These are phyloP conservation scores for Rheum nobile DNA, from an alignment of 148 eudicot species.

Conservation along the genomic window DNA sequence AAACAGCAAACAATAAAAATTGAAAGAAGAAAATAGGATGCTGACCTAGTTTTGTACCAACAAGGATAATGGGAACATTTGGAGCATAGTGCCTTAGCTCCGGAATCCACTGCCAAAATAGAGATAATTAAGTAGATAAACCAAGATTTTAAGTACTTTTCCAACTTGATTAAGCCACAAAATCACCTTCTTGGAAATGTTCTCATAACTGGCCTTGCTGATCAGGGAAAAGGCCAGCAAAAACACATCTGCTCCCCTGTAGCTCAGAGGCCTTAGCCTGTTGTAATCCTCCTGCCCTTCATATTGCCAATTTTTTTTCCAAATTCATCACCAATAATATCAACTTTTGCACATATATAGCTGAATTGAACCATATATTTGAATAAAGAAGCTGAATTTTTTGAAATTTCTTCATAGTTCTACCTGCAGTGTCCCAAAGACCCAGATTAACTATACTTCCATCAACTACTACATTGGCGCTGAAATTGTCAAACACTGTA, in stretches of 20 bases:
- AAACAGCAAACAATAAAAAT: not conserved
- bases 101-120: slow-evolving; percentile 31
- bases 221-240: slow-evolving; percentile 60
- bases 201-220: slow-evolving; percentile 81
- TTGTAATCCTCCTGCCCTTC: slow-evolving; percentile 85
- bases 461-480: slow-evolving; percentile 13
- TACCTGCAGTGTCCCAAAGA: slow-evolving; percentile 15
- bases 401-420: not conserved
- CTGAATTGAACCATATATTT: not conserved
- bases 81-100: slow-evolving; percentile 51
- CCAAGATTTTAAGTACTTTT: not conserved
- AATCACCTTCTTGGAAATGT: slow-evolving; percentile 59
- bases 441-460: slow-evolving; percentile 13
- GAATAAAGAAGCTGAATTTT: not conserved
- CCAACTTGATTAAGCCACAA: not conserved
- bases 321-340: not conserved
- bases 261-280: slow-evolving; percentile 71
- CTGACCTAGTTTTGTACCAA: slow-evolving; percentile 40
- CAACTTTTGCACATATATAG: not conserved
- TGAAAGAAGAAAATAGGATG: not conserved
- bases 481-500: slow-evolving; percentile 14
- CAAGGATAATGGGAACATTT: slow-evolving; percentile 37
- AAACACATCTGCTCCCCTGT: slow-evolving; percentile 82
- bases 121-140: not conserved
- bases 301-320: not conserved